Conservation (phyloP, 768 basidiomycete genomes). For the Sarcomyxa edulis region DNA sequence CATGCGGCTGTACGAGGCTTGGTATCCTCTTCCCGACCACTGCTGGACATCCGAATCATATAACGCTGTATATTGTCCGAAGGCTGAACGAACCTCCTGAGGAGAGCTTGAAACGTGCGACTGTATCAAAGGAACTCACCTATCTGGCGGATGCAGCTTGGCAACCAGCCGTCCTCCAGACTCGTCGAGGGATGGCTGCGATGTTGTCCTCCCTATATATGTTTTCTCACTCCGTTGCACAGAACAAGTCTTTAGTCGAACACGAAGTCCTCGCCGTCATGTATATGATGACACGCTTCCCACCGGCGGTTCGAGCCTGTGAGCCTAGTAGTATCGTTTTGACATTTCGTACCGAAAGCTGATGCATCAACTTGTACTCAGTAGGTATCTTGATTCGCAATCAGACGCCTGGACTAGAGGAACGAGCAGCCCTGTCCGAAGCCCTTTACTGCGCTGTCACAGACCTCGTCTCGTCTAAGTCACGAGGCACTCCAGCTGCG, state of each 20-base stretch:
- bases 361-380: constrained; percentile 4
- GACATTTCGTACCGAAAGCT: neutral
- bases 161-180: constrained; percentile 18
- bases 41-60: neutral
- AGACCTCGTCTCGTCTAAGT: constrained; percentile 12
- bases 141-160: constrained; percentile 15
- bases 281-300: constrained; percentile 17
- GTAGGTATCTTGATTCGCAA: constrained; percentile 19
- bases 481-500: constrained; percentile 9
- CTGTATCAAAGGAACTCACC: constrained; percentile 14
- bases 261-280: constrained; percentile 16
- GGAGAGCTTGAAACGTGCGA: constrained; percentile 1
- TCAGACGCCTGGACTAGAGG: constrained; percentile 13
- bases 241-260: constrained; percentile 12
- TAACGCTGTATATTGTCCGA: constrained; percentile 17
- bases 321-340: constrained; percentile 10
- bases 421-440: constrained; percentile 18
- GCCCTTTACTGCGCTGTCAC: constrained; percentile 15
- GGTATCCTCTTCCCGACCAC: constrained; percentile 10
- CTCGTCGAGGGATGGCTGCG: constrained; percentile 22
- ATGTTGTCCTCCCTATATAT: constrained; percentile 22
- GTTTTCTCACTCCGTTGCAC: constrained; percentile 15
- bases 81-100: neutral
- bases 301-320: constrained; percentile 21
- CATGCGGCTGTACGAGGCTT: constrained; percentile 17